Evolutionary conservation across 1,284 basidiomycete genomes (phyloP).

Genomic region (Quambalaria eucalypti): DNA sequence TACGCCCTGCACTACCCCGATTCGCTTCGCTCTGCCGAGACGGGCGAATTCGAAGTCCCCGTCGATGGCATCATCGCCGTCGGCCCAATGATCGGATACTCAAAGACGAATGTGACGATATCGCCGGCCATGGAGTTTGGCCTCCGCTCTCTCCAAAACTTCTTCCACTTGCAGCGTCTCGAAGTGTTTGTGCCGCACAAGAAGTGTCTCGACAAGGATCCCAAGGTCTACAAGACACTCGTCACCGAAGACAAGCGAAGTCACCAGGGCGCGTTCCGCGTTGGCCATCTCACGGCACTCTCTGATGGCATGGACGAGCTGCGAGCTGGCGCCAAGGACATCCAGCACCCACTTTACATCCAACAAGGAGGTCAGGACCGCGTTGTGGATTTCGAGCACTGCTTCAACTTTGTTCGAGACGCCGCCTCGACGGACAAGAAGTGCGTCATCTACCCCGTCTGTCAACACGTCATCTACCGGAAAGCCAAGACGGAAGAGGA

Average conservation of each 20-base stretch:
- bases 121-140: constrained; percentile 6
- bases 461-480: constrained; percentile 43
- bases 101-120: constrained; percentile 17
- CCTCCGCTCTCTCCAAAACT: constrained; percentile 2
- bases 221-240: constrained; percentile 40
- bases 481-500: constrained; percentile 43
- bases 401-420: constrained; percentile 19
- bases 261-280: constrained; percentile 39
- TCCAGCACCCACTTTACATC: constrained; percentile 31
- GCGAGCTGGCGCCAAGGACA: constrained; percentile 11
- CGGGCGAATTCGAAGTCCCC: constrained; percentile 27
- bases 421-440: constrained; percentile 20
- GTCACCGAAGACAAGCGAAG: constrained; percentile 37
- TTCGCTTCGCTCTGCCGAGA: constrained; percentile 23
- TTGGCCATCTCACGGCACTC: constrained; percentile 33
- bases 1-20: constrained; percentile 37
- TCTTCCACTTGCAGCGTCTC: constrained; percentile 15
- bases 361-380: constrained; percentile 39
- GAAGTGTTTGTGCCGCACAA: constrained; percentile 42
- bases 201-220: constrained; percentile 39
- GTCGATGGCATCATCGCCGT: constrained; percentile 38
- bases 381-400: constrained; percentile 20
- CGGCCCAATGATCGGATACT: constrained; percentile 38
- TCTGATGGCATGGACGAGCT: constrained; percentile 21
- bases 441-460: constrained; percentile 39